Percentiles rank a stretch among this genome's conserved stretches.
Evolutionary conservation across 2,329 filamentous ascomycete species (phyloP).

Genomic region (Capronia americana): DNA sequence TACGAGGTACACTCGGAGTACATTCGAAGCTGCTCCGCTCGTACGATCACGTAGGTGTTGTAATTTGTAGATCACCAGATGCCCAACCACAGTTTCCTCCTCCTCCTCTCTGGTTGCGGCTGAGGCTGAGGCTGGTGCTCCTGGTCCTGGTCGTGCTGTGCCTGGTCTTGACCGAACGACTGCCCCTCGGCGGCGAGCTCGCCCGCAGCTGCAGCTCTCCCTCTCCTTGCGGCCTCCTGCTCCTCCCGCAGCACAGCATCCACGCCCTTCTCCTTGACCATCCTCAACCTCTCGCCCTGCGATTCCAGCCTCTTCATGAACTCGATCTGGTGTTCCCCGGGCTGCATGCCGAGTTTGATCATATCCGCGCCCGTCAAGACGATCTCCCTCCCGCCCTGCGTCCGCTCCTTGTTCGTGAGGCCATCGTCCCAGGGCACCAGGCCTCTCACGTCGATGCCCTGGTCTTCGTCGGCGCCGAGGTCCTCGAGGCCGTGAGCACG

Average conservation of each 20-base stretch:
- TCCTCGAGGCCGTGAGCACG: slow-evolving; percentile 81
- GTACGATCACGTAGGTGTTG: too few species aligned
- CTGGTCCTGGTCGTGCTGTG: neutral
- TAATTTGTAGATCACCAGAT: slow-evolving; percentile 32
- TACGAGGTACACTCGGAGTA: too few species aligned
- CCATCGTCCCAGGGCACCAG: slow-evolving; percentile 45
- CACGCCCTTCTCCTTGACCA: slow-evolving; percentile 13
- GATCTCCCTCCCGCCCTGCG: slow-evolving; percentile 41
- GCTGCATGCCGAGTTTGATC: slow-evolving; percentile 41
- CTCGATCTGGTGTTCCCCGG: slow-evolving; percentile 24
- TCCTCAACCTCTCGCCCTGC: slow-evolving; percentile 10
- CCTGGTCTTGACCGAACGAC: neutral
- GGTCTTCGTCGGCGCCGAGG: slow-evolving; percentile 48
- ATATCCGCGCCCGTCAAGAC: slow-evolving; percentile 40
- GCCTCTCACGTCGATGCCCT: slow-evolving; percentile 39
- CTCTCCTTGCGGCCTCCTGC: neutral
- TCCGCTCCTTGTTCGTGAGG: slow-evolving; percentile 48
- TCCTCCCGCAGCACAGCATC: slow-evolving; percentile 13
- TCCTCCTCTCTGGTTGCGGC: slow-evolving; percentile 29
- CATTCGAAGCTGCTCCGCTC: too few species aligned
- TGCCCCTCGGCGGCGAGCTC: neutral
- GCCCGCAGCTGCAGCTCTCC: neutral
- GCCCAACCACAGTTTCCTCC: slow-evolving; percentile 39
- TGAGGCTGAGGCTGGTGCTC: neutral
- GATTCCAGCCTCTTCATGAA: slow-evolving; percentile 28